Evolutionary conservation across 2,329 filamentous ascomycete genomes (phyloP).

Genomic region (Boeremia exigua): DNA sequence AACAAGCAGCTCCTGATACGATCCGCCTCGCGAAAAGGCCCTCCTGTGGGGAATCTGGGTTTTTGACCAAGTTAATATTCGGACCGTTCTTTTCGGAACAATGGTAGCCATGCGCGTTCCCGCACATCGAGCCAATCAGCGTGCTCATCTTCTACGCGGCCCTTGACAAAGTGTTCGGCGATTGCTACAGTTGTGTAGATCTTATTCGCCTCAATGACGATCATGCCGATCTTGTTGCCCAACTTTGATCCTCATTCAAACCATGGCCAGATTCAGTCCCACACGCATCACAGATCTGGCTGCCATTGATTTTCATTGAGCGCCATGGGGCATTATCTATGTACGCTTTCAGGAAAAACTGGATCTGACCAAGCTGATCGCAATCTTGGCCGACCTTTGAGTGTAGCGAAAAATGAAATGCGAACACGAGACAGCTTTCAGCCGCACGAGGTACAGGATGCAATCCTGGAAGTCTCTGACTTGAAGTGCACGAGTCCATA

Average conservation of each 20-base stretch:
- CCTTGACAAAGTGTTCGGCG: not conserved
- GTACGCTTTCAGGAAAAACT: not conserved
- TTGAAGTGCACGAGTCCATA: too few relatives aligned
- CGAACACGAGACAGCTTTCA: not conserved
- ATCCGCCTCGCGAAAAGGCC: not conserved
- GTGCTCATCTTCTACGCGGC: not conserved
- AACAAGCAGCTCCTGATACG: not conserved
- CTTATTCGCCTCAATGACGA: not conserved
- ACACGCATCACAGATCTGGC: not conserved
- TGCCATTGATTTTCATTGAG: not conserved
- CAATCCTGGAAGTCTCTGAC: too few relatives aligned
- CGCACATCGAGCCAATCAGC: not conserved
- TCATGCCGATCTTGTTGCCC: not conserved
- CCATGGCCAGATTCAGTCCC: not conserved
- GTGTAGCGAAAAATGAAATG: not conserved
- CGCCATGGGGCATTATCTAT: not conserved
- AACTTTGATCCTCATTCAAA: not conserved
- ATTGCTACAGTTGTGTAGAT: not conserved
- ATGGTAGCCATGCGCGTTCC: not conserved
- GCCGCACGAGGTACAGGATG: too few relatives aligned
- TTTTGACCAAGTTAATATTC: not conserved
- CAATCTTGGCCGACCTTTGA: not conserved
- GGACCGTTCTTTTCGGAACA: not conserved
- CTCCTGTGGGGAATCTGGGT: not conserved
- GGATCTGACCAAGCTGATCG: not conserved